Evolutionary conservation across 179 eudicot species (phyloP).

Genomic region (Silene coronaria): DNA sequence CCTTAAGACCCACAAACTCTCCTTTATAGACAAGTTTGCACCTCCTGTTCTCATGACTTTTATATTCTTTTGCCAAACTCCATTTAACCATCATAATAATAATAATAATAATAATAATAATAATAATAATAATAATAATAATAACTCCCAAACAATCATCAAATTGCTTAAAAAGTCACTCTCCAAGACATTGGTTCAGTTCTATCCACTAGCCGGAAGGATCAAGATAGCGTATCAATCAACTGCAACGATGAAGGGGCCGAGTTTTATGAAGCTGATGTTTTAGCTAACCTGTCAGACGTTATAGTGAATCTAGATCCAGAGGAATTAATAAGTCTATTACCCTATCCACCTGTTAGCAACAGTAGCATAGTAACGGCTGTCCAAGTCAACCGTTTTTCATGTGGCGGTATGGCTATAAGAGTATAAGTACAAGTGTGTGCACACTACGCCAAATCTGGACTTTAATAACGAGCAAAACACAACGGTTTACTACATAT

Average conservation of each 20-base stretch:
- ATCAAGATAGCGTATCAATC: constrained; percentile 21
- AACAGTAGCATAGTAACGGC: neutral
- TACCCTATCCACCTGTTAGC: constrained; percentile 1
- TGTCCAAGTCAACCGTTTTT: constrained; percentile 15
- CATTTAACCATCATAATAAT: neutral
- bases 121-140: no score
- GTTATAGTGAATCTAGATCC: neutral
- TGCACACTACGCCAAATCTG: no score
- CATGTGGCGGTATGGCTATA: constrained; percentile 21
- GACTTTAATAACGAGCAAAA: no score
- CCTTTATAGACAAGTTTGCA: neutral
- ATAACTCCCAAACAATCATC: no score
- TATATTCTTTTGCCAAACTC: neutral
- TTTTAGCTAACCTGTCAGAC: neutral
- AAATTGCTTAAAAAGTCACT: constrained; percentile 33
- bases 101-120: no score
- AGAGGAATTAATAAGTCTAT: neutral
- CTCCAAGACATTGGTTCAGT: constrained; percentile 29
- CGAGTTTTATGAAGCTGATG: constrained; percentile 27
- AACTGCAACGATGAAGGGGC: constrained; percentile 32
- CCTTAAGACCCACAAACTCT: neutral
- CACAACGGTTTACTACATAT: no score
- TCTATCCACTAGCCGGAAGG: constrained; percentile 43
- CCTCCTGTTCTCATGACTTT: neutral
- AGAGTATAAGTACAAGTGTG: no score